Percentiles rank a stretch among this genome's conserved stretches.
These are phyloP conservation scores for Asparagopsis taxiformis DNA, from an alignment of 31 red algal species.

Conservation along the genomic window DNA sequence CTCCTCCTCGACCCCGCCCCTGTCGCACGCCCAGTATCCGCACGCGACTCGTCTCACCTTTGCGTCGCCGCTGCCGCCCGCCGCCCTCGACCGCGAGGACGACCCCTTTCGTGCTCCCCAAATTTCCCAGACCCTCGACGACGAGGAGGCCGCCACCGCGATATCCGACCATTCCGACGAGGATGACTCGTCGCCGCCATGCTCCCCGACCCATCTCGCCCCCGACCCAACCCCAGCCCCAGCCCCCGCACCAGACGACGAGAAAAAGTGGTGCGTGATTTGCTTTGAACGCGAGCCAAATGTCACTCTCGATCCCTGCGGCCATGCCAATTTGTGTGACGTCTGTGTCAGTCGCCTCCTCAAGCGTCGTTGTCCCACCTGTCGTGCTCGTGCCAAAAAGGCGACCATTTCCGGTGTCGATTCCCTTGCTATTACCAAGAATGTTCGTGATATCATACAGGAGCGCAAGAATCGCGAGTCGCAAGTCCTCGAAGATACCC, in stretches of 20 bases:
- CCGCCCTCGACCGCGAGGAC: no score
- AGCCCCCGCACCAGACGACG: background rate
- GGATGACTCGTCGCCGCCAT: conserved; percentile 11
- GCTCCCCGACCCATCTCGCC: conserved; percentile 24
- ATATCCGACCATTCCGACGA: conserved; percentile 1
- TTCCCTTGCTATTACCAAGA: conserved; percentile 18
- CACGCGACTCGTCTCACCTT: no score
- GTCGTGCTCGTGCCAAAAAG: conserved; percentile 56
- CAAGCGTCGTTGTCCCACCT: conserved; percentile 69
- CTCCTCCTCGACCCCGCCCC: no score
- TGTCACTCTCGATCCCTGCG: conserved; percentile 56
- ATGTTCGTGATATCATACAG: conserved; percentile 36
- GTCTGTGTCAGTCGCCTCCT: conserved; percentile 65
- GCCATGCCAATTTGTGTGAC: conserved; percentile 66
- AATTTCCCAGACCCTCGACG: conserved; percentile 7
- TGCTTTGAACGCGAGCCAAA: conserved; percentile 66
- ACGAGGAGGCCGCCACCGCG: background rate
- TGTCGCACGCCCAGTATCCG: background rate
- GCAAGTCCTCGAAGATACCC: conserved; percentile 47
- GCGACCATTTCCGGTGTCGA: conserved; percentile 22
- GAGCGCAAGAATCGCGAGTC: conserved; percentile 50
- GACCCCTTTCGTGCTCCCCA: background rate
- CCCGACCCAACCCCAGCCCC: no score
- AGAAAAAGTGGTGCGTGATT: conserved; percentile 49
- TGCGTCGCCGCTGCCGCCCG: no score